Percentiles rank a stretch among this genome's conserved stretches.
phyloP scores from a whole-genome alignment of 1,284 basidiomycete genomes.

The Puccinia hordei region DNA sequence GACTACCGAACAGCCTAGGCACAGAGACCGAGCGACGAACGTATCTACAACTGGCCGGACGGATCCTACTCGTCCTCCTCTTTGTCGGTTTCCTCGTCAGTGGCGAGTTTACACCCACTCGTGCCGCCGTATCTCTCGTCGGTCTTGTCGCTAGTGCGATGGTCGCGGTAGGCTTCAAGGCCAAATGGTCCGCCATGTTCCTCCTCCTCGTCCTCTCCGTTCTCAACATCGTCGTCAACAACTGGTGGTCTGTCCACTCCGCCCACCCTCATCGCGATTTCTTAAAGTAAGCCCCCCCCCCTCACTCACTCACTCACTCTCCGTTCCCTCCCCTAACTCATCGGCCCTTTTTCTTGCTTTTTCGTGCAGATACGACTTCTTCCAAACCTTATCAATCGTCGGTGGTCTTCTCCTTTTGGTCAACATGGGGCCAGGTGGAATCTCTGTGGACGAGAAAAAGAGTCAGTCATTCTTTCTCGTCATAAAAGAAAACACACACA shows the following conservation, averaged over 20 bases:
- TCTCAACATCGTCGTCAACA: conserved; percentile 98
- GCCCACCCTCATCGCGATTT: conserved; percentile 95
- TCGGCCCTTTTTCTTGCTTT: neutral
- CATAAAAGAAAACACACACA: too few relatives aligned
- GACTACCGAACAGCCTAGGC: conserved; percentile 72
- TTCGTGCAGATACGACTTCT: conserved; percentile 75
- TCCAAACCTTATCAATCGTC: conserved; percentile 74
- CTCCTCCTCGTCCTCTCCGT: conserved; percentile 85
- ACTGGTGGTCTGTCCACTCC: conserved; percentile 95
- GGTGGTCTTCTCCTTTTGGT: conserved; percentile 95
- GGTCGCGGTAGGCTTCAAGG: conserved; percentile 99
- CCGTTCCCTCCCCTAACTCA: neutral
- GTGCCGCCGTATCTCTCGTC: conserved; percentile 81
- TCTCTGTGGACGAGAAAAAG: conserved; percentile 99
- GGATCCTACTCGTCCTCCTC: conserved; percentile 96
- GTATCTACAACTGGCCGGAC: conserved; percentile 97
- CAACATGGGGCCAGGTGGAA: conserved; percentile 95
- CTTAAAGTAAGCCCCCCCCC: conserved; percentile 71
- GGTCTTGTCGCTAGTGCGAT: conserved; percentile 88
- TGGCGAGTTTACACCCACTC: conserved; percentile 82
- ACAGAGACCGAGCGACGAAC: conserved; percentile 96
- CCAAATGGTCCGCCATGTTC: conserved; percentile 98
- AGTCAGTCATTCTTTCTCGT: conserved; percentile 65
- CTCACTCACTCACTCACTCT: conserved; percentile 52
- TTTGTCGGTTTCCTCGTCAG: conserved; percentile 98